Evolutionary conservation across 768 basidiomycete genomes (phyloP).

Genomic region (Boletellus ananiceps): DNA sequence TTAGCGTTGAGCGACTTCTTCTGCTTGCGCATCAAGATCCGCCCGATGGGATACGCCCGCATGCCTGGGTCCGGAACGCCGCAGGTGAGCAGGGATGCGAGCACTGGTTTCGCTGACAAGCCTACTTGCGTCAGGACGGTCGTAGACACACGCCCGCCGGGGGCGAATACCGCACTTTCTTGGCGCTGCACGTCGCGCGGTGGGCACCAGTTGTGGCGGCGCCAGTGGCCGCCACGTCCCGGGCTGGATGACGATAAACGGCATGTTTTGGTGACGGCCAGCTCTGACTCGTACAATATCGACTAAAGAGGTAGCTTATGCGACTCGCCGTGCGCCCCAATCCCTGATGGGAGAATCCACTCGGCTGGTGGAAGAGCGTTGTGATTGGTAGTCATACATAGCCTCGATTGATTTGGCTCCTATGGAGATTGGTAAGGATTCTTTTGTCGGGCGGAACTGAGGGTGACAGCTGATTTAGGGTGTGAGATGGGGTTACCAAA

Average conservation of each 20-base stretch:
- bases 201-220: not conserved
- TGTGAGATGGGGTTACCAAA: not conserved
- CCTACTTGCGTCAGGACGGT: not conserved
- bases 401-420: slow-evolving; percentile 13
- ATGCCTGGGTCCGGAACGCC: not conserved
- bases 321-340: not conserved
- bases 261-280: not conserved
- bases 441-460: slow-evolving; percentile 2
- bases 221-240: not conserved
- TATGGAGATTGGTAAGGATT: not conserved
- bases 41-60: slow-evolving; percentile 7
- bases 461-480: not conserved
- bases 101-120: slow-evolving; percentile 9
- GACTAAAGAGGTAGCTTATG: not conserved
- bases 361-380: not conserved
- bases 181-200: slow-evolving; percentile 3
- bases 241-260: not conserved
- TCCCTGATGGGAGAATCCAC: slow-evolving; percentile 1
- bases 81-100: slow-evolving; percentile 2
- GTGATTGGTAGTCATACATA: slow-evolving; percentile 11
- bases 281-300: not conserved
- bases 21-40: slow-evolving; percentile 13
- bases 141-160: slow-evolving; percentile 2
- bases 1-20: not conserved
- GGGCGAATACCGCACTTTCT: slow-evolving; percentile 1